phyloP scores from a whole-genome alignment of 2,329 filamentous ascomycete genomes.

The Colletotrichum aenigma region DNA sequence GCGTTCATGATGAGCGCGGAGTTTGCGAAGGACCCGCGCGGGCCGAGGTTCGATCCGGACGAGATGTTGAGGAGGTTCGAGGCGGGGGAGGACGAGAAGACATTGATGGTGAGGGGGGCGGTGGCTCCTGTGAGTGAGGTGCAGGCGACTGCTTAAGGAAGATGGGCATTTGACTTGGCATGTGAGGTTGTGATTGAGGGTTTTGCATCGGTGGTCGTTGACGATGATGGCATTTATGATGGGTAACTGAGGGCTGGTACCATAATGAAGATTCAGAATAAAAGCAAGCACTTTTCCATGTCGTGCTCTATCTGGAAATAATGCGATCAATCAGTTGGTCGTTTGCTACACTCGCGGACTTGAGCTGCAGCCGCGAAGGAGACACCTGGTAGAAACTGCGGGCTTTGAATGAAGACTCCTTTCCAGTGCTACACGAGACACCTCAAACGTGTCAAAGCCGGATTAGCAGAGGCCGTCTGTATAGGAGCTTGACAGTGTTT shows the following conservation, averaged over 20 bases:
- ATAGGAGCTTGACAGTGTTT: background rate
- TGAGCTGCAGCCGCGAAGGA: background rate
- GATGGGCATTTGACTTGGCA: accelerated
- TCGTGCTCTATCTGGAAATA: background rate
- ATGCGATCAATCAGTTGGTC: accelerated
- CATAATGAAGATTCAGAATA: background rate
- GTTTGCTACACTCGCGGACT: accelerated
- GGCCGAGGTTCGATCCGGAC: background rate
- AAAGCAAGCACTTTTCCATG: background rate
- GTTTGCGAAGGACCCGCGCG: constrained; percentile 42
- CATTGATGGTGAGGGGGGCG: background rate
- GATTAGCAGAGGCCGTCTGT: background rate
- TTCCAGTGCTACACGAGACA: background rate
- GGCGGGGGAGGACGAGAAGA: background rate
- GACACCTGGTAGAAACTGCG: accelerated
- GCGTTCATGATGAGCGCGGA: constrained; percentile 39
- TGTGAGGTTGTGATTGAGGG: background rate
- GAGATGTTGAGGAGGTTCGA: constrained; percentile 7
- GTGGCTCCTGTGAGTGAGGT: background rate
- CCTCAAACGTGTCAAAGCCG: background rate
- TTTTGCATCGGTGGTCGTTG: background rate
- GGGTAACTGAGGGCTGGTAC: background rate
- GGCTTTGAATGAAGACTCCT: background rate
- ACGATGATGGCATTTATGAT: background rate
- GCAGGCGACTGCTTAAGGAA: background rate